Conservation (phyloP, 495 filamentous ascomycete species). For the Annulohypoxylon bovei region DNA sequence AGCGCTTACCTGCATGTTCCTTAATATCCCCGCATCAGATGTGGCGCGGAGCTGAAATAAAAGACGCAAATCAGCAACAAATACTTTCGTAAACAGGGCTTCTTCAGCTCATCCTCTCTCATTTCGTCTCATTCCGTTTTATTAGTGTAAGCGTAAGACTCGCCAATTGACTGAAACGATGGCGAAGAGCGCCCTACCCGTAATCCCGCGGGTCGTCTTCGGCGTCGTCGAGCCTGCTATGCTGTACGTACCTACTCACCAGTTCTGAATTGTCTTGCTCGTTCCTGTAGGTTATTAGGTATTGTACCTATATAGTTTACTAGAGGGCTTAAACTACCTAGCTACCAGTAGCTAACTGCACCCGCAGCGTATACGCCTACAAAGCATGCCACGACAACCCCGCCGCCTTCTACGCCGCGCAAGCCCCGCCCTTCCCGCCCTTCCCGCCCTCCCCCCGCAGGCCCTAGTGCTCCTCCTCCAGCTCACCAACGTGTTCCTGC, state of each 20-base stretch:
- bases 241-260: slow-evolving; percentile 52
- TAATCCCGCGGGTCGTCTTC: slow-evolving; percentile 52
- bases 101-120: not conserved
- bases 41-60: not conserved
- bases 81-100: not conserved
- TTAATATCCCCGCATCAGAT: not conserved
- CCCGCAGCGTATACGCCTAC: slow-evolving; percentile 56
- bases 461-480: slow-evolving; percentile 65
- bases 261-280: too few species aligned
- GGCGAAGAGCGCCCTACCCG: slow-evolving; percentile 42
- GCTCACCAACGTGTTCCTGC: slow-evolving; percentile 65
- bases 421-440: slow-evolving; percentile 58
- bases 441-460: slow-evolving; percentile 52
- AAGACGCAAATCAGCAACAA: not conserved
- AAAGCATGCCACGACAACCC: slow-evolving; percentile 56
- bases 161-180: slow-evolving; percentile 19
- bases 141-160: not conserved
- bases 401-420: slow-evolving; percentile 59
- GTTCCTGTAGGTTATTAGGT: too few species aligned
- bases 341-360: not conserved
- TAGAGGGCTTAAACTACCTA: too few species aligned
- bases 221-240: slow-evolving; percentile 67
- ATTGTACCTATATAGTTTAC: too few species aligned
- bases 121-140: not conserved
- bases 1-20: not conserved